phyloP scores from a whole-genome alignment of 169 alveolate genomes.

The Plasmodium fragile region DNA sequence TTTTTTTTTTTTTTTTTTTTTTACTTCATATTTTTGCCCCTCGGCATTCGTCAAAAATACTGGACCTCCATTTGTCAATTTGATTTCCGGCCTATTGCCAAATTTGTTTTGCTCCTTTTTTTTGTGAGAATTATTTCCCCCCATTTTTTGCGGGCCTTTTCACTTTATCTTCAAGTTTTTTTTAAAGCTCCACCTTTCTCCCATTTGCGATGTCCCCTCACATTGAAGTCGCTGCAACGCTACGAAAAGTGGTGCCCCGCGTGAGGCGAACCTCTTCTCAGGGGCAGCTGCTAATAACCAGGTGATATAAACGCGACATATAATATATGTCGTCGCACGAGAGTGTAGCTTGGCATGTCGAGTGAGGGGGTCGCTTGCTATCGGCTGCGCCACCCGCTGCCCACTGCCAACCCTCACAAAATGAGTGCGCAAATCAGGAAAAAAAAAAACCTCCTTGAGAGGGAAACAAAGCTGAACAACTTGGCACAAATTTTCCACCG shows the following conservation, averaged over 20 bases:
- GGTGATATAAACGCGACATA: neutral
- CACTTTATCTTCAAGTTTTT: neutral
- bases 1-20: too few relatives aligned
- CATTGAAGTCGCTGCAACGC: neutral
- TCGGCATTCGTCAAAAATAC: neutral
- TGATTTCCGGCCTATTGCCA: neutral
- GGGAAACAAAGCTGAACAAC: slow-evolving; percentile 15
- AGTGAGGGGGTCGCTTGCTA: neutral
- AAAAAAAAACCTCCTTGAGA: neutral
- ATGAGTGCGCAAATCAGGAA: neutral
- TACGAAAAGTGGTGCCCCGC: neutral
- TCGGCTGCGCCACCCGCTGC: neutral
- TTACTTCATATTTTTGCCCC: too few relatives aligned
- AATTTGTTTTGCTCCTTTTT: neutral
- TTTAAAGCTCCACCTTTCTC: too few relatives aligned
- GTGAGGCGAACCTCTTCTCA: neutral
- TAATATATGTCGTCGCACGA: neutral
- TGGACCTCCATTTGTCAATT: neutral
- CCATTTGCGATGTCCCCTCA: neutral
- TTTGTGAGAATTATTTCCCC: neutral
- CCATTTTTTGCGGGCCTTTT: neutral
- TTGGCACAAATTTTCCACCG: slow-evolving; percentile 36
- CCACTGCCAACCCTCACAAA: neutral
- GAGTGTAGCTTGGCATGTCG: neutral
- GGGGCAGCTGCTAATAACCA: neutral